Evolutionary conservation across 768 basidiomycete genomes (phyloP).

Genomic region (Paxillus involutus): DNA sequence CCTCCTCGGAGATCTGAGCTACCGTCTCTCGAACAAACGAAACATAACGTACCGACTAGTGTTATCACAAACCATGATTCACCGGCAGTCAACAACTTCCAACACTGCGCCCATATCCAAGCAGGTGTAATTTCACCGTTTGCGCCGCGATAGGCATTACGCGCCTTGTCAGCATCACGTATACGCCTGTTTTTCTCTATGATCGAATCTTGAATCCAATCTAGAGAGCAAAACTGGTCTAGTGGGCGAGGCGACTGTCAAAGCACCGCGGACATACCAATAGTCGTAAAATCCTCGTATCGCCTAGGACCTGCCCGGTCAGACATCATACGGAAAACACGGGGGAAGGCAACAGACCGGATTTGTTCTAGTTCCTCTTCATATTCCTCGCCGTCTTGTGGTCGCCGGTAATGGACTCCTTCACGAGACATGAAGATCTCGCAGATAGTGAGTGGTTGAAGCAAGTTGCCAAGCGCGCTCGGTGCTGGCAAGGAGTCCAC

Average conservation of each 20-base stretch:
- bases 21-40: neutral
- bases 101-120: slow-evolving; percentile 63
- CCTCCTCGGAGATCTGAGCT: slow-evolving; percentile 46
- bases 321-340: slow-evolving; percentile 4
- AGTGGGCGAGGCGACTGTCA: slow-evolving; percentile 10
- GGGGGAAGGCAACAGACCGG: slow-evolving; percentile 39
- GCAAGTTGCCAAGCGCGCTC: neutral
- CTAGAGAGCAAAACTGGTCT: slow-evolving; percentile 39
- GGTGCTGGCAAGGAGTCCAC: no score
- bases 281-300: slow-evolving; percentile 94
- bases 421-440: slow-evolving; percentile 20
- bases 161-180: slow-evolving; percentile 45
- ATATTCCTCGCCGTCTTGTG: slow-evolving; percentile 38
- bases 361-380: slow-evolving; percentile 71
- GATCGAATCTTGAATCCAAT: slow-evolving; percentile 97
- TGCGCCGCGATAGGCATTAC: slow-evolving; percentile 47
- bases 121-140: slow-evolving; percentile 49
- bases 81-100: slow-evolving; percentile 61
- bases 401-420: slow-evolving; percentile 24
- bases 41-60: slow-evolving; percentile 72
- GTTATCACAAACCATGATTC: slow-evolving; percentile 94
- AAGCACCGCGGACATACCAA: slow-evolving; percentile 55
- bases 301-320: slow-evolving; percentile 48
- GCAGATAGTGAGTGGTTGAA: neutral
- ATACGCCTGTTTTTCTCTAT: slow-evolving; percentile 82